These are phyloP conservation scores for Thalassiosira hispida DNA, from an alignment of 352 stramenopile genomes.

Conservation along the genomic window DNA sequence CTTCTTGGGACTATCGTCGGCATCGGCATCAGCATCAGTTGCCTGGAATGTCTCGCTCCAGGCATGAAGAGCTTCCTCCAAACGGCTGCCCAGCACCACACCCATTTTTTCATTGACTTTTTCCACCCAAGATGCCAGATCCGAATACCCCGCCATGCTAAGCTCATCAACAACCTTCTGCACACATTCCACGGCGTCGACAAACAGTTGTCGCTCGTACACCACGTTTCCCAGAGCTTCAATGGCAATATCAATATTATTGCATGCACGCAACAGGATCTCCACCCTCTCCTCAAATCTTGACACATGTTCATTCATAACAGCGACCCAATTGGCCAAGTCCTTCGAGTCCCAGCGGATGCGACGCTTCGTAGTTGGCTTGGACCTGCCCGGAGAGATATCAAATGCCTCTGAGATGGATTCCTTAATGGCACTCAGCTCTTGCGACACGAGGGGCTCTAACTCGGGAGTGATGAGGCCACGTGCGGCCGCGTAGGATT, in stretches of 20 bases:
- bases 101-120: slow-evolving; percentile 91
- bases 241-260: slow-evolving; percentile 92
- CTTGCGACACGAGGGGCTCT: slow-evolving; percentile 76
- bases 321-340: slow-evolving; percentile 78
- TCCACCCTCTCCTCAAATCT: slow-evolving; percentile 98
- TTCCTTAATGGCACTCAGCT: slow-evolving; percentile 80
- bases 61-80: slow-evolving; percentile 66
- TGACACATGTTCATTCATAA: slow-evolving; percentile 90
- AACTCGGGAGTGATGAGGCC: slow-evolving; percentile 71
- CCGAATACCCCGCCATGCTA: slow-evolving; percentile 93
- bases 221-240: slow-evolving; percentile 77
- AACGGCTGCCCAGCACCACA: slow-evolving; percentile 87
- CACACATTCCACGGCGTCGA: slow-evolving; percentile 86
- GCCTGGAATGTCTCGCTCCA: slow-evolving; percentile 68
- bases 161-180: slow-evolving; percentile 94
- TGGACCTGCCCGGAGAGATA: slow-evolving; percentile 68
- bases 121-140: slow-evolving; percentile 91
- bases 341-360: slow-evolving; percentile 82
- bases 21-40: not conserved
- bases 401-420: slow-evolving; percentile 84
- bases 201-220: slow-evolving; percentile 76
- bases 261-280: slow-evolving; percentile 92
- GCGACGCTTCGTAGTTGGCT: slow-evolving; percentile 59
- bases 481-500: slow-evolving; percentile 89
- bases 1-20: slow-evolving; percentile 28